A percentile compares a stretch with the other conserved stretches of the same genome.
These are phyloP conservation scores for Aspergillus aculeatinus DNA, from an alignment of 2,329 filamentous ascomycete species.

Conservation along the genomic window DNA sequence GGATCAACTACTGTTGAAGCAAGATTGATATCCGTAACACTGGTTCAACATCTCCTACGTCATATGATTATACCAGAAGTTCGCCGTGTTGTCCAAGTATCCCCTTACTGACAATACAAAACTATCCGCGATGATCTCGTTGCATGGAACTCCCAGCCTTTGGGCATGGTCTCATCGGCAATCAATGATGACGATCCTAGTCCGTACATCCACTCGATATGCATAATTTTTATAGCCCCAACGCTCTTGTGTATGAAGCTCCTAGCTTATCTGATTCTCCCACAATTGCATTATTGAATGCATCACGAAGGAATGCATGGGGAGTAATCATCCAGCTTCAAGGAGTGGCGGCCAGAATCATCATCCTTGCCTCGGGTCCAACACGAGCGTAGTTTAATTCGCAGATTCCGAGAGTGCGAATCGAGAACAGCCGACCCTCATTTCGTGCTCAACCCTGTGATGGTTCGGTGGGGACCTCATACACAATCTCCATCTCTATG, in stretches of 20 bases:
- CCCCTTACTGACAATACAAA: too few species aligned
- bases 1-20: too few species aligned
- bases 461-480: constrained; percentile 3
- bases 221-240: not conserved
- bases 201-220: not conserved
- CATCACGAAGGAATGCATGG: not conserved
- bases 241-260: not conserved
- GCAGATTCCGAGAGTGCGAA: not conserved
- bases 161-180: not conserved
- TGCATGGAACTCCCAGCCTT: too few species aligned
- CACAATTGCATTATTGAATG: not conserved
- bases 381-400: not conserved
- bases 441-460: constrained; percentile 2
- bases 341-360: not conserved
- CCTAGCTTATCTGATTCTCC: not conserved
- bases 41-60: too few species aligned
- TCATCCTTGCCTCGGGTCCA: not conserved
- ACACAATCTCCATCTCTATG: not conserved
- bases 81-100: too few species aligned
- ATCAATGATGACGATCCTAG: not conserved
- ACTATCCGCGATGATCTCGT: too few species aligned
- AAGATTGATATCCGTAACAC: too few species aligned
- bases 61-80: too few species aligned
- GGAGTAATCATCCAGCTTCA: not conserved
- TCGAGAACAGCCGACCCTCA: constrained; percentile 6